Evolutionary conservation across 768 basidiomycete species (phyloP).

Genomic region (Collybia nuda): DNA sequence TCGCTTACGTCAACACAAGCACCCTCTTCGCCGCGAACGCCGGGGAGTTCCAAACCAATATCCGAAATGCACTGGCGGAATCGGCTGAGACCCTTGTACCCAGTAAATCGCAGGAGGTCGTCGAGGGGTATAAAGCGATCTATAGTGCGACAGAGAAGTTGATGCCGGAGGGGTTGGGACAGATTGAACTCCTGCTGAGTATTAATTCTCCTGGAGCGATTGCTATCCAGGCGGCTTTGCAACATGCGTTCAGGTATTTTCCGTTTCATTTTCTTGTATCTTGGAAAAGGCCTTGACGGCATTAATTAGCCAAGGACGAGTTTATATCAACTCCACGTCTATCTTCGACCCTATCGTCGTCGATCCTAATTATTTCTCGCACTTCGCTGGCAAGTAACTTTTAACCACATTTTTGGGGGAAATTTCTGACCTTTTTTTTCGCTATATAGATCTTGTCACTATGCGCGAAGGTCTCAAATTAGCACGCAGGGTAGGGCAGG

Average conservation of each 20-base stretch:
- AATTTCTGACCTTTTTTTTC: background rate
- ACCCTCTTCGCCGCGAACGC: conserved; percentile 34
- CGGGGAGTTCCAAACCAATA: conserved; percentile 27
- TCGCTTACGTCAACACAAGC: conserved; percentile 55
- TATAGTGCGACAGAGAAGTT: conserved; percentile 43
- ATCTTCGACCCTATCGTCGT: conserved; percentile 61
- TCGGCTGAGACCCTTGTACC: conserved; percentile 40
- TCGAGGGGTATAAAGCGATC: conserved; percentile 56
- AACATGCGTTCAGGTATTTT: conserved; percentile 55
- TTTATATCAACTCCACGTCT: conserved; percentile 59
- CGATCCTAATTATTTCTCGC: conserved; percentile 65
- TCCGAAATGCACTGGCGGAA: conserved; percentile 27
- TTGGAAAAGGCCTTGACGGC: background rate
- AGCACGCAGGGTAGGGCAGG: conserved; percentile 50
- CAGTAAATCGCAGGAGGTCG: conserved; percentile 40
- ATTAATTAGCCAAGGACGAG: conserved; percentile 44
- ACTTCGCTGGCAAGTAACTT: conserved; percentile 41
- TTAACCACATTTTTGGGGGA: background rate
- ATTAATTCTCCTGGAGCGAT: conserved; percentile 37
- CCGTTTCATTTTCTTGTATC: background rate
- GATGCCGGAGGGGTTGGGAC: conserved; percentile 41
- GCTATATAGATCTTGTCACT: conserved; percentile 36
- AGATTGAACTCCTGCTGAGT: conserved; percentile 56
- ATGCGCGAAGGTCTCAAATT: conserved; percentile 64
- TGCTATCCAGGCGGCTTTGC: conserved; percentile 63